Evolutionary conservation across 202 grass and related monocot genomes (phyloP), one percentile per base, ranked within the genome.

Genomic region (Cymbopogon flexuosus): DNA sequence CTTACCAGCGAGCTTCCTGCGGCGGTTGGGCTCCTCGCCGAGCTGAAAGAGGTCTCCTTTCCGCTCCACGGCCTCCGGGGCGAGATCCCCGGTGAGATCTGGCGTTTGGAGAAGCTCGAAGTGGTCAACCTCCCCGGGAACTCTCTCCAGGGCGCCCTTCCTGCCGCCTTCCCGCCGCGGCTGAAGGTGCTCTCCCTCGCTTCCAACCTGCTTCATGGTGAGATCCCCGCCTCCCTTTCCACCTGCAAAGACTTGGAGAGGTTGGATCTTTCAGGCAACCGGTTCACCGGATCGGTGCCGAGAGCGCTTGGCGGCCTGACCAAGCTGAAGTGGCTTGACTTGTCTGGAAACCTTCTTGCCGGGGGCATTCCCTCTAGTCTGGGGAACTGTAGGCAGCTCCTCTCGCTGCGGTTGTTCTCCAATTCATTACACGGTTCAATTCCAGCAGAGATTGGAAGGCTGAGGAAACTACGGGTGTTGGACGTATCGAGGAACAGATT

Each of bases 1-100:
- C 66, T 87, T 27, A 6, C 61, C 30, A 85, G 87, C 58, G 85
- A 76, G 68, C 83, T 97, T 16, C 83, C 67, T 34, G 35, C 89
- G 54, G 90, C 72, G 11, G 57, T 94, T 3, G 91, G 89, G 12
- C 61, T 72, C 58, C 89, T 97, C 22, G 72, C 70, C 22, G 91
- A 94, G 89, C 87, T 97, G 62, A 87, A 59, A 47, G 65, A 77
- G 10, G 83, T 94, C 61, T 92, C 84, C 8, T 69, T 92, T 59
- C 89, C 91, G 10, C 85, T 80, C 41, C 21, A 77, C 19, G 84
- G 76, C 68, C 89, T 97, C 56, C 59, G 78, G 39, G 89, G 89
- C 3, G 87, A 84, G 89, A 87, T 97, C 84, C 94, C 94, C 18
- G 69, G 57, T 30, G 89, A 87, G 91, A 97, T 97, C 87, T 97